A percentile compares a stretch with the other conserved stretches of the same genome.
phyloP scores from a whole-genome alignment of 2,329 filamentous ascomycete species.

The Drechslerella coelobrocha region DNA sequence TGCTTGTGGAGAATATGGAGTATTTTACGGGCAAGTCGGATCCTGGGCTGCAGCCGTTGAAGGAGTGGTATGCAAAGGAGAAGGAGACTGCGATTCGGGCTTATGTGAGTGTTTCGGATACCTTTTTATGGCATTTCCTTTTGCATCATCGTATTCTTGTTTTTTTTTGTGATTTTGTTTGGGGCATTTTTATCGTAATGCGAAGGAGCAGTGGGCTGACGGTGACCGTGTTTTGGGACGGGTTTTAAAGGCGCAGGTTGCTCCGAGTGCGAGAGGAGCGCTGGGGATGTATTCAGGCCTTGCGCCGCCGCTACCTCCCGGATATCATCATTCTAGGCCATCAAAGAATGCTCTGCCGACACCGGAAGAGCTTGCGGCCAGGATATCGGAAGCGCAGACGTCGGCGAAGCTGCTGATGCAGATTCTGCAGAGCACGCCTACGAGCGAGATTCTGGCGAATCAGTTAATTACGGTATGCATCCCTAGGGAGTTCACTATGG shows the following conservation, averaged over 20 bases:
- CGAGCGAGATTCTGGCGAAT: slow-evolving; percentile 75
- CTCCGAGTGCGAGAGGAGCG: slow-evolving; percentile 22
- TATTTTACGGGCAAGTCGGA: slow-evolving; percentile 70
- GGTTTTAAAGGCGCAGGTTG: slow-evolving; percentile 15
- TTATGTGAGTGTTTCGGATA: slow-evolving; percentile 22
- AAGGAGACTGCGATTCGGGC: slow-evolving; percentile 46
- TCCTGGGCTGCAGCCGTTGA: slow-evolving; percentile 66
- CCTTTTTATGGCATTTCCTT: too few relatives aligned
- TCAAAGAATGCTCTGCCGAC: slow-evolving; percentile 62
- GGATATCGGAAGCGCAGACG: slow-evolving; percentile 87
- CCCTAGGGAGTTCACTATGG: not conserved
- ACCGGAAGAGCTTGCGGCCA: slow-evolving; percentile 76
- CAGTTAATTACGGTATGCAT: slow-evolving; percentile 73
- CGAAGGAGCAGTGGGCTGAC: not conserved
- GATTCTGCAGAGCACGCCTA: slow-evolving; percentile 83
- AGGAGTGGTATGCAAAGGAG: slow-evolving; percentile 53
- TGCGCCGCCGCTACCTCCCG: slow-evolving; percentile 24
- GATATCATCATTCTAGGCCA: slow-evolving; percentile 53
- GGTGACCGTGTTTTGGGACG: slow-evolving; percentile 12
- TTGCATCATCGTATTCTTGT: too few relatives aligned
- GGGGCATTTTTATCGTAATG: not conserved
- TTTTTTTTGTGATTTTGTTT: not conserved
- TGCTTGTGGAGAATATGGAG: slow-evolving; percentile 85
- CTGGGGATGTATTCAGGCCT: slow-evolving; percentile 25
- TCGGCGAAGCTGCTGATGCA: slow-evolving; percentile 92